These are phyloP conservation scores for Pleurostoma richardsiae DNA, from an alignment of 2,329 filamentous ascomycete genomes.

Conservation along the genomic window DNA sequence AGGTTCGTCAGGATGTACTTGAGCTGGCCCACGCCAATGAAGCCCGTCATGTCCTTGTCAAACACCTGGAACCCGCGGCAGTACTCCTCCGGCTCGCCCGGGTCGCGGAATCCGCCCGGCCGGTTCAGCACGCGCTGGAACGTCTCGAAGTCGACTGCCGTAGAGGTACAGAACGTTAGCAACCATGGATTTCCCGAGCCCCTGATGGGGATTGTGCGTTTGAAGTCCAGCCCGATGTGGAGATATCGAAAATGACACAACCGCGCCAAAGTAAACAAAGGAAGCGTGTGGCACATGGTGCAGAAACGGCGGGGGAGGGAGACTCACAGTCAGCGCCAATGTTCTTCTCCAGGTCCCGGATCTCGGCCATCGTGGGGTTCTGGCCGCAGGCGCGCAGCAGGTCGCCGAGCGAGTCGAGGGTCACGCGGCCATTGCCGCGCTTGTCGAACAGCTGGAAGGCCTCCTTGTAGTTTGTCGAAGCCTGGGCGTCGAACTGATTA, in stretches of 20 bases:
- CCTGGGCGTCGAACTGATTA: conserved; percentile 54
- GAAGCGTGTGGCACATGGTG: background rate
- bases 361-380: conserved; percentile 93
- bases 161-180: background rate
- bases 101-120: conserved; percentile 95
- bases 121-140: conserved; percentile 97
- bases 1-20: conserved; percentile 97
- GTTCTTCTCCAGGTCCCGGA: conserved; percentile 84
- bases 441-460: conserved; percentile 99
- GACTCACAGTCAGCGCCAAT: conserved; percentile 86
- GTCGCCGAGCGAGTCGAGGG: conserved; percentile 82
- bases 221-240: too few relatives aligned
- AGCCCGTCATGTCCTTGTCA: conserved; percentile 97
- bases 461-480: conserved; percentile 99
- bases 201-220: too few relatives aligned
- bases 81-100: conserved; percentile 96
- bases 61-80: conserved; percentile 99
- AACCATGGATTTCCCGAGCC: too few relatives aligned
- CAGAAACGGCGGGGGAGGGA: conserved; percentile 2
- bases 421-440: conserved; percentile 90
- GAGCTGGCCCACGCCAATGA: conserved; percentile 95
- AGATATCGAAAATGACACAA: too few relatives aligned
- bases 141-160: conserved; percentile 92
- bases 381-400: conserved; percentile 94
- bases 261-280: background rate